Base-by-base conservation (phyloP, 768 basidiomycete genomes). In the Podaxis sp. region DNA sequence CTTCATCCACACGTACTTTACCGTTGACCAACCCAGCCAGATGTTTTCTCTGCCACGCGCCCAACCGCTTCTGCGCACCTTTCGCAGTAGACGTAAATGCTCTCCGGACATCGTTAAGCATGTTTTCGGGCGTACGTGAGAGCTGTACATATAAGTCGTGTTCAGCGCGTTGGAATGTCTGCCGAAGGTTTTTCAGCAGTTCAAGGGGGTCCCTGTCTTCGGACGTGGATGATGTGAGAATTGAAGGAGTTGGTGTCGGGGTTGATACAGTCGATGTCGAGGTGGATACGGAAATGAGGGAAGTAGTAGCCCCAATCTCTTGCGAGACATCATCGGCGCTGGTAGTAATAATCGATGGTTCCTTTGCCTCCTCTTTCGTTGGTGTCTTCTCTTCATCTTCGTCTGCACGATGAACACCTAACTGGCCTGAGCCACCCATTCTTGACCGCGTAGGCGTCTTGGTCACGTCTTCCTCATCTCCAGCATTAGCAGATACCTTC, bases 11-110 rank as follows among this genome's bases (percentile, higher is more conserved):
- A 1, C 62, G 59, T 28, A 36, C 21, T 21, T 46, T 44, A 56
- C 21, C 14, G 18, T 27, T 35, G n/a, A 10, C n/a, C n/a, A 38
- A 4, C 35, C n/a, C 16, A 16, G 4, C 28, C n/a, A 84, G 64
- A 71, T 89, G 86, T 67, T 89, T 89, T 68, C 71, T 74, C 72
- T 87, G 80, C 88, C 88, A 90, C 0, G 86, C 86, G 0, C 67
- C 58, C 10, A 90, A 66, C 35, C 88, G 75, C 62, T 79, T 80
- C 60, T 78, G 74, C 5, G 85, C 80, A 0, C 85, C 86, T 25
- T 73, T 72, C 0, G 82, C 84, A 0, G 79, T 74, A 1, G 77
- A 75, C 9, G 80, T 57, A 65, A 90, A 91, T 13, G 81, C 72
- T 42, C 86, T 69, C 5, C 88, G 77, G 1, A 86, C 83, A 61